phyloP scores from a whole-genome alignment of 2,329 filamentous ascomycete species.

The Metarhizium sp. region DNA sequence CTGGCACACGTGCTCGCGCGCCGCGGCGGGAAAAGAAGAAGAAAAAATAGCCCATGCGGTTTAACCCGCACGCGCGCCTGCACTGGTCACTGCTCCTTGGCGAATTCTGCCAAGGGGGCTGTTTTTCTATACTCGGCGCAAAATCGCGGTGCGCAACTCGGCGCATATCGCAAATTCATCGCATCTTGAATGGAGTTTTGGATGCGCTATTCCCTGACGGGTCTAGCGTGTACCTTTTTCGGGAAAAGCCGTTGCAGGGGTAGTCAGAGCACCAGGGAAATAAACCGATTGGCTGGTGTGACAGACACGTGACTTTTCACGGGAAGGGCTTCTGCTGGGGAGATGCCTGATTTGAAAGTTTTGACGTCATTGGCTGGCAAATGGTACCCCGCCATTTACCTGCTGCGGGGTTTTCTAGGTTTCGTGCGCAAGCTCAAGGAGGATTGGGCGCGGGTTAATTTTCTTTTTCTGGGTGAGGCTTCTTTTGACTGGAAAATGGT shows the following conservation, averaged over 20 bases:
- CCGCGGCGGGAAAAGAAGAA: too few relatives aligned
- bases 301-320: slow-evolving; percentile 4
- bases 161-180: background rate
- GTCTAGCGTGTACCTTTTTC: background rate
- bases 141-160: too few relatives aligned
- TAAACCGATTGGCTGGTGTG: slow-evolving; percentile 6
- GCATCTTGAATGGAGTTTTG: too few relatives aligned
- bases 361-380: slow-evolving; percentile 1
- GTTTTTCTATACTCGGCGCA: too few relatives aligned
- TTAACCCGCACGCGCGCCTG: too few relatives aligned
- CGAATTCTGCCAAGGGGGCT: too few relatives aligned
- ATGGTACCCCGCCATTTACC: background rate
- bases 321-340: background rate
- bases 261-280: background rate
- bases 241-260: slow-evolving; percentile 8
- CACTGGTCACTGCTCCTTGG: too few relatives aligned
- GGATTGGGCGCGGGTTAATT: background rate
- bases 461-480: too few relatives aligned
- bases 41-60: too few relatives aligned
- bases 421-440: background rate
- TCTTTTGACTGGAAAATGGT: too few relatives aligned
- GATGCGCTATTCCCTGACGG: background rate
- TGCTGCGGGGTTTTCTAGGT: background rate
- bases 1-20: too few relatives aligned
- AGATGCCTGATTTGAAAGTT: background rate